Evolutionary conservation across 2,329 filamentous ascomycete species (phyloP), one percentile per base, ranked within the genome.

Genomic region (Xylariales sp.): DNA sequence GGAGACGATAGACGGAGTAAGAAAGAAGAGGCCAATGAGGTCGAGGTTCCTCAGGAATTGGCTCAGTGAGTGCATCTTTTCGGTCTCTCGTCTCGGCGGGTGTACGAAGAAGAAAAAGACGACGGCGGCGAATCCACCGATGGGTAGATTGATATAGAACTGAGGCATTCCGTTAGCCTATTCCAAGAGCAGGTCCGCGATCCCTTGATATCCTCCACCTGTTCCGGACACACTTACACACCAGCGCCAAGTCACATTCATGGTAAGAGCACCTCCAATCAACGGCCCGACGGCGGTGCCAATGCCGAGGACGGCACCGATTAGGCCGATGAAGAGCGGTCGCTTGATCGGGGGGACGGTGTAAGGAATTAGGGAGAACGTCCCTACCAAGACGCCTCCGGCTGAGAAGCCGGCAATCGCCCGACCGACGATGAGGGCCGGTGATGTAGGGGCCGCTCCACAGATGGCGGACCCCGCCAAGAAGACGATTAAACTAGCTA

Each of bases 71-170:
- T 28, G 58, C 18, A n/a, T 23, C 23, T 60, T 58, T 23, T 23
- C 23, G 23, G 23, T 23, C 23, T 23, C 23, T 23, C 23, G 23
- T 23, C 23, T 23, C 14, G 77, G 75, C 6, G 76, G 59, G 2
- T 73, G n/a, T 10, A 78, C 68, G n/a, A 77, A 55, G 8, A 77
- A 69, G 39, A 68, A 55, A 56, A 79, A 71, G 50, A 75, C 45
- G 14, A 73, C 50, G 39, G 77, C 69, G 8, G 74, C 74, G 9
- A 76, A 73, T 32, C 65, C 78, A 12, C 79, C 80, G 16, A 81
- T 72, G 16, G 78, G 78, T 43, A 81, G 71, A 68, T 81, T 81
- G 71, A 81, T 64, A 57, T 80, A 80, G 64, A 81, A 80, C 23
- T 23, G 23, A 23, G 23, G 23, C 23, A 23, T 23, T 23, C 23